Conservation (phyloP, 257 asterid genomes). For the Solanum clarkiae region DNA sequence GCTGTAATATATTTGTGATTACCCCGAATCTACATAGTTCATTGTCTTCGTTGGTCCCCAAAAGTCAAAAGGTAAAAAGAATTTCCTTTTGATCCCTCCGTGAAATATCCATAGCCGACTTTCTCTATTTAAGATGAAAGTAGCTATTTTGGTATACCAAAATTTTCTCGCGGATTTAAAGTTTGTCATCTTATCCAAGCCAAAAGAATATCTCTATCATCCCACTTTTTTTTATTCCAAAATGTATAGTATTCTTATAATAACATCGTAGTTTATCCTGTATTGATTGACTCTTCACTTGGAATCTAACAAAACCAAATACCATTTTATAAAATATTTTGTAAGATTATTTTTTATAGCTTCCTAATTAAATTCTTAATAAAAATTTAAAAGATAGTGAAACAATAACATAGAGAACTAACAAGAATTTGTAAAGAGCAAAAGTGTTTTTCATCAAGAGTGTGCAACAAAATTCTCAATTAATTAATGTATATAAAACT, state of each 20-base stretch:
- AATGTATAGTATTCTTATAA: no score
- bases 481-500: background rate
- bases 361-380: background rate
- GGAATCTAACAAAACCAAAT: background rate
- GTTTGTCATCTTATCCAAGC: background rate
- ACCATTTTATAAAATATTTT: no score
- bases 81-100: no score
- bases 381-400: no score
- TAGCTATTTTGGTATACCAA: background rate
- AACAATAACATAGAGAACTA: background rate
- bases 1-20: no score
- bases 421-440: background rate
- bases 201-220: background rate
- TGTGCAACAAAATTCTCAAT: background rate
- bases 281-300: background rate
- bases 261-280: background rate
- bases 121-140: background rate
- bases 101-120: background rate
- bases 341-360: background rate
- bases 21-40: background rate
- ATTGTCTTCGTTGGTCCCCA: background rate
- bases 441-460: background rate
- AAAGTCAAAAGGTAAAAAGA: background rate
- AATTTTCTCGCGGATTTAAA: no score
- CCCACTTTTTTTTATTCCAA: background rate